Evolutionary conservation across 2,329 filamentous ascomycete genomes (phyloP), one percentile per base, ranked within the genome.

Genomic region (Epichloe uncinata): DNA sequence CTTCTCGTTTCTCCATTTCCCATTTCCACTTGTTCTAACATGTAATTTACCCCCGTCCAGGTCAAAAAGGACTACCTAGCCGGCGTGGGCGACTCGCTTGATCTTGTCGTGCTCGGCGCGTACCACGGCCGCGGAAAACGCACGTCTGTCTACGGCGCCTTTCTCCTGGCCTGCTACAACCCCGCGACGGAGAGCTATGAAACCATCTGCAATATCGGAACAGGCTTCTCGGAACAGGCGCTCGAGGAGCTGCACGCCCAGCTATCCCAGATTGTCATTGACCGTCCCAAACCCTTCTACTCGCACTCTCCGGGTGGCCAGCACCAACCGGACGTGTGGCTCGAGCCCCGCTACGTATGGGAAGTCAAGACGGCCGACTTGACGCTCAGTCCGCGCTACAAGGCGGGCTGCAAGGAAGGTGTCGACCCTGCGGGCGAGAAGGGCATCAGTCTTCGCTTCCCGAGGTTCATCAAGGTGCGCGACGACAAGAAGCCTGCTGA

Each of bases 31-130:
- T 30, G 7, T n/a, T n/a, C 15, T 26, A 6, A 47, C 6, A 15
- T 16, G 2, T 37, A n/a, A 26, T 13, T 15, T 5, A 11, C 35
- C 15, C 4, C 5, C 4, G 11, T 41, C 8, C 55, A 87, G 84
- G 85, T 97, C 68, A 98, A 98, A 98, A 98, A 98, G 63, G 93
- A 98, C 63, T 98, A 98, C 65, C 86, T 98, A 50, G 77, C 86
- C 5, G 91, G 91, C 48, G 82, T 96, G 2, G 93, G 93, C 47
- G 93, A 98, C 68, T 96, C 90, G 2, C 84, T 98, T 22, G 93
- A 98, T 61, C 83, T 98, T 3, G 93, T 98, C 35, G 93, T 98
- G 1, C 73, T 98, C 0, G 93, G 93, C 30, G 93, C 91, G 13
- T 98, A 98, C 72, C 80, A 86, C 66, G 93, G 93, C 61, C 90